Base-by-base conservation (phyloP, 208 protist species). In the Leishmania major region DNA sequence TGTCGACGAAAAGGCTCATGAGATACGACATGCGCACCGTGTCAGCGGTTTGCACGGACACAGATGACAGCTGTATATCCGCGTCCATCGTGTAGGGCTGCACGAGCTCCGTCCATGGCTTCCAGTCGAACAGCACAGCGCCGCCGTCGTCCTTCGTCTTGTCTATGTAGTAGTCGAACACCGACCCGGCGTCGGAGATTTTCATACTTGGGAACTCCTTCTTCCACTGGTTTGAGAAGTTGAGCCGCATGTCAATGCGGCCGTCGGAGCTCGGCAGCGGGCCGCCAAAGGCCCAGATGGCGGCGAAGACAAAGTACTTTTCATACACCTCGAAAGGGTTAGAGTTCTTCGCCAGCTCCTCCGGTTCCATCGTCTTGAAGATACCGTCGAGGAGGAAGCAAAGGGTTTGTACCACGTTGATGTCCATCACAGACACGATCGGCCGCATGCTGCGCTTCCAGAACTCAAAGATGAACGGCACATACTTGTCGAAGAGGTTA, bases 401-500 rank as follows among this genome's bases (percentile, higher is more conserved):
- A 62, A 99, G 93, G 37, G 97, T 99, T 88, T 99, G 95, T n/a
- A 99, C 96, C 55, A 98, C 86, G 84, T 96, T 99, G 88, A 99
- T 98, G 86, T 99, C 98, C 86, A 93, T 94, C 75, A 98, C 85
- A 53, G 93, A 84, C 47, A 99, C 96, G 71, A 98, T 89, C 35
- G 94, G 84, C 10, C 91, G 92, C 93, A 98, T 96, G 55, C 88
- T 91, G 45, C 96, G 94, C 82, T 97, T 97, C 90, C 99, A 98
- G 80, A 97, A 97, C 69, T 98, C 95, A 73, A 99, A 94, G 37
- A 98, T 97, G 66, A 92, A 90, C 17, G 94, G 88, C 53, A 99
- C 97, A 89, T 99, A 99, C 89, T 99, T 99, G 82, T 99, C 97
- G 86, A 99, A 99, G 57, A 99, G 92, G 80, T 94, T 98, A 84